Evolutionary conservation across 108 stramenopile species (phyloP), one percentile per base, ranked within the genome.

Genomic region (Fragilaria crotonensis): DNA sequence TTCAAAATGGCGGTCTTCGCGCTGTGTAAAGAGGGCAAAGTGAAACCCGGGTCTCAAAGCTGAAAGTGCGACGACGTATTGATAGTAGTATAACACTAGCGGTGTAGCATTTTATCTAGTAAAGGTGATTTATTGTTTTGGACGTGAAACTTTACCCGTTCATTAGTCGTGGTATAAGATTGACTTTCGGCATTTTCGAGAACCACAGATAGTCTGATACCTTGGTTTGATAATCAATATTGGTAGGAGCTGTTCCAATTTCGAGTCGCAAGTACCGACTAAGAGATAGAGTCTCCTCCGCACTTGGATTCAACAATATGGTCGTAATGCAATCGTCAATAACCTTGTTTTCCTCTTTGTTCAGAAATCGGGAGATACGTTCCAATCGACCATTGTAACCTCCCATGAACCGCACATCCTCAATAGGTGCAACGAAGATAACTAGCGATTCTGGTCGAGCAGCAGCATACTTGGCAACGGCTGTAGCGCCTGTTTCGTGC

Each of bases 151-250:
- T 33, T 3, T 33, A 67, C 25, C 56, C 76, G 75, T 91, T 85
- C 89, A 91, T 91, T 62, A 91, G 62, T 36, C 89, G 67, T 19
- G 85, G 84, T 28, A 91, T 61, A 72, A 87, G 64, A 48, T 81
- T 91, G 25, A 91, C 89, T 57, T 91, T 91, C n/a, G 89, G 89
- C 64, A 81, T 77, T 29, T 55, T 68, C 25, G 81, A 83, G 49
- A 91, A 91, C 89, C 89, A 91, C 19, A 87, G 33, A 60, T 85
- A 89, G 57, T 91, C 89, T 1, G 89, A 78, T 20, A 91, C 71
- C 60, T 91, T 91, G 14, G 81, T 73, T 67, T 91, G 89, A 60
- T 79, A 87, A 7, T 63, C 62, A 57, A 83, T 63, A 56, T 76
- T 84, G 23, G 84, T 69, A 5, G 89, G 86, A 27, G 76, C 75